Base-by-base conservation (phyloP, 371 early-diverging fungal genomes). In the Blakeslea trispora region DNA sequence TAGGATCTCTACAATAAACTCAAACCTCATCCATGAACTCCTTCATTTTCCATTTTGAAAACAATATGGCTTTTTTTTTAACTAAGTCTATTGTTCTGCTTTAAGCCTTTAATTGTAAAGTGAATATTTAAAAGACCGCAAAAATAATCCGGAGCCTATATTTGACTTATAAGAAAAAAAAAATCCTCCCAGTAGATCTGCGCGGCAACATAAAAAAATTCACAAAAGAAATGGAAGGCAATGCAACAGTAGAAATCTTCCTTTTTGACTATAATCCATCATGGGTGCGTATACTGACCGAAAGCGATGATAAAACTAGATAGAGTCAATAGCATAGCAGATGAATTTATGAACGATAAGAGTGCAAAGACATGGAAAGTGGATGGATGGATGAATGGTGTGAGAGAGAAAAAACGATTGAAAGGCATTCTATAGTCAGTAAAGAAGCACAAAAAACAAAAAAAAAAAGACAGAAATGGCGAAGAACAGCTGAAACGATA, bases 201-300 rank as follows among this genome's bases (percentile, higher is more conserved):
- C 37, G 37, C 37, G 13, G 37, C 37, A 37, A 37, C 7, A 37
- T 7, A 37, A 37, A 37, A 37, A 37, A 37, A 37, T 37, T 10
- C 37, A 37, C 37, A 37, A 37, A 37, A 37, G 37, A 37, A 37
- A 37, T 14, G 13, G 14, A 37, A 37, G 37, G 37, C 37, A 9
- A 37, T 37, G 37, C 37, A 9, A 37, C 37, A 2, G 28, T 10
- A 7, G 37, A 31, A 58, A 31, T 55, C 54, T 47, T 47, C 55
- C 55, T 51, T 61, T 61, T 55, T 44, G 34, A 51, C 41, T 34
- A 41, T 35, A 24, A 50, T 61, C 55, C 62, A 61, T 54, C 55
- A 61, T 61, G 62, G 62, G 62, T 61, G 54, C 32, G 62, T 61
- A 49, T 40, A 35, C 34, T 43, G n/a, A 19, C 22, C 43, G 3